Base-by-base conservation (phyloP, 1,284 basidiomycete genomes). In the Leccinum subrobustum region DNA sequence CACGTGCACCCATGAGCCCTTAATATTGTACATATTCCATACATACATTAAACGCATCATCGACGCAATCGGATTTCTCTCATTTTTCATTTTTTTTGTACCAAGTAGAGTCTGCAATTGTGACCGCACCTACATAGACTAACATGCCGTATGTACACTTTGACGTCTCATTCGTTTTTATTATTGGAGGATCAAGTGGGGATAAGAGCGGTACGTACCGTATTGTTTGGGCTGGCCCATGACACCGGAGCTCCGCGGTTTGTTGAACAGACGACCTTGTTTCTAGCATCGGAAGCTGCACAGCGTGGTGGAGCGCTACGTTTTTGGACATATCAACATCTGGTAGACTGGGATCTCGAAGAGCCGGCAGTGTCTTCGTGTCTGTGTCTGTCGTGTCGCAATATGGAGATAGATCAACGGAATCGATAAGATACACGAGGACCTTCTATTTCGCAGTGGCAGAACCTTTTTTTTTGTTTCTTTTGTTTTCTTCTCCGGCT, bases 21-120 rank as follows among this genome's bases (percentile, higher is more conserved):
- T 76, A 73, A 76, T 73, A 73, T 69, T 74, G 63, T 72, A 64
- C 73, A 74, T 75, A 75, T 72, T 61, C 72, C 68, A 64, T 62
- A 35, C 55, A 70, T 73, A 74, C 64, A 70, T 71, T 70, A 69
- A 67, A 47, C 67, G 27, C 71, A 72, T 70, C 72, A 70, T 73
- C 63, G 59, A 61, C 67, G 44, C 68, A 73, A 67, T 62, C 66
- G 61, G 59, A 63, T 71, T 60, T 63, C 61, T 63, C 58, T 63
- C 23, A 37, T 56, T 60, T 47, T 59, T 59, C 6, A 12, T 12
- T 47, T 47, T 18, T 23, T 58, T 44, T 70, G 73, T 71, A 71
- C 72, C 51, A 52, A 66, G 57, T 73, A 72, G 60, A 56, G 63
- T 56, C 27, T 59, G 42, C 57, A 64, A 66, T 61, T 47, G 64